phyloP scores from a whole-genome alignment of 148 eudicot genomes.

The Silene latifolia region DNA sequence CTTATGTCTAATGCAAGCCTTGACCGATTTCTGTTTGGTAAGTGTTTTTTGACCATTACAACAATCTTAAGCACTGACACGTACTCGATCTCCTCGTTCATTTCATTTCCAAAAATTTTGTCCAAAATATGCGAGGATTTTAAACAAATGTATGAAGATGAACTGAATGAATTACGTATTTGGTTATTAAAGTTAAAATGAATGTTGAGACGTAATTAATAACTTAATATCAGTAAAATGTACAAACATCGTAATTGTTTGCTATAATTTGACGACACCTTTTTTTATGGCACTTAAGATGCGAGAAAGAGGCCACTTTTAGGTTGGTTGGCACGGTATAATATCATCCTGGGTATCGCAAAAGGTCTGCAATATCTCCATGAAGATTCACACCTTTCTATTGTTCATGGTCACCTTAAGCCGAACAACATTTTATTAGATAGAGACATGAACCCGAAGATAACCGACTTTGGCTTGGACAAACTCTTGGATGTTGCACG shows the following conservation, averaged over 20 bases:
- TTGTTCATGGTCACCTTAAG: conserved; percentile 28
- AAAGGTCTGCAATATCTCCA: conserved; percentile 33
- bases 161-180: too few relatives aligned
- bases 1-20: neutral
- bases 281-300: neutral
- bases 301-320: neutral
- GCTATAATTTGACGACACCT: too few relatives aligned
- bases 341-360: conserved; percentile 26
- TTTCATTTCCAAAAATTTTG: too few relatives aligned
- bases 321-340: conserved; percentile 24
- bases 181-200: too few relatives aligned
- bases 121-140: too few relatives aligned
- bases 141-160: too few relatives aligned
- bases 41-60: neutral
- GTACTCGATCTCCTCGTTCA: too few relatives aligned
- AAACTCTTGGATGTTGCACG: conserved; percentile 23
- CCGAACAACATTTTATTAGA: conserved; percentile 28
- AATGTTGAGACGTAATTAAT: too few relatives aligned
- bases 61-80: neutral
- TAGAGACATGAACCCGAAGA: conserved; percentile 23
- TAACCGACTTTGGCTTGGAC: conserved; percentile 37
- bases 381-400: conserved; percentile 25
- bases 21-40: neutral
- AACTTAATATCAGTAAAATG: too few relatives aligned
- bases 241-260: too few relatives aligned